phyloP scores from a whole-genome alignment of 1,139 yeast genomes.

The Hyphopichia buzzinii region DNA sequence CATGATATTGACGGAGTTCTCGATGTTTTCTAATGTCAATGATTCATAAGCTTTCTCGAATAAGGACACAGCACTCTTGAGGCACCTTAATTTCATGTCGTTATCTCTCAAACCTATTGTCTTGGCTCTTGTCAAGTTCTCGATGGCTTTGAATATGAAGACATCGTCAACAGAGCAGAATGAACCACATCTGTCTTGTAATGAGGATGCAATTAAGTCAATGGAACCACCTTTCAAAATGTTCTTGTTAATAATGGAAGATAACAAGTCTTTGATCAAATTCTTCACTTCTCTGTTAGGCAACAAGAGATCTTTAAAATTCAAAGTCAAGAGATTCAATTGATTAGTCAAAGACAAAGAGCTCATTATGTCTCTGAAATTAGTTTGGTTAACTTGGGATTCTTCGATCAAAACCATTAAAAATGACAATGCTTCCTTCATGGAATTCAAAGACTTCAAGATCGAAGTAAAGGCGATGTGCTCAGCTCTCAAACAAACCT shows the following conservation, averaged over 20 bases:
- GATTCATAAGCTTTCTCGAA: conserved; percentile 81
- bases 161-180: conserved; percentile 95
- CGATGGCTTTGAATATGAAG: conserved; percentile 89
- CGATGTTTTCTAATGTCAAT: conserved; percentile 74
- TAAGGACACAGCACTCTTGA: conserved; percentile 70
- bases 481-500: conserved; percentile 85
- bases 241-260: conserved; percentile 84
- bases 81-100: conserved; percentile 67
- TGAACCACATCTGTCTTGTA: conserved; percentile 92
- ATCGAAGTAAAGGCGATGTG: conserved; percentile 84
- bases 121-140: conserved; percentile 84
- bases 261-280: conserved; percentile 78
- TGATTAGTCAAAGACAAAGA: conserved; percentile 68
- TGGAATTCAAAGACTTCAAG: conserved; percentile 68
- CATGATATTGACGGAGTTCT: conserved; percentile 79
- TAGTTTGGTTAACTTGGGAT: conserved; percentile 43
- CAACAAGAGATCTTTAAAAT: conserved; percentile 75
- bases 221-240: conserved; percentile 92
- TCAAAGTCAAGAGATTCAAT: conserved; percentile 61
- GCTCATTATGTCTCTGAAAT: conserved; percentile 63
- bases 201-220: conserved; percentile 80
- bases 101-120: conserved; percentile 67
- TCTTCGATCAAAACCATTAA: conserved; percentile 81
- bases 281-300: conserved; percentile 61
- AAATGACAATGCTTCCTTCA: conserved; percentile 89